Evolutionary conservation across 2,329 filamentous ascomycete genomes (phyloP).

Genomic region (Stagonosporopsis chrysanthemi): DNA sequence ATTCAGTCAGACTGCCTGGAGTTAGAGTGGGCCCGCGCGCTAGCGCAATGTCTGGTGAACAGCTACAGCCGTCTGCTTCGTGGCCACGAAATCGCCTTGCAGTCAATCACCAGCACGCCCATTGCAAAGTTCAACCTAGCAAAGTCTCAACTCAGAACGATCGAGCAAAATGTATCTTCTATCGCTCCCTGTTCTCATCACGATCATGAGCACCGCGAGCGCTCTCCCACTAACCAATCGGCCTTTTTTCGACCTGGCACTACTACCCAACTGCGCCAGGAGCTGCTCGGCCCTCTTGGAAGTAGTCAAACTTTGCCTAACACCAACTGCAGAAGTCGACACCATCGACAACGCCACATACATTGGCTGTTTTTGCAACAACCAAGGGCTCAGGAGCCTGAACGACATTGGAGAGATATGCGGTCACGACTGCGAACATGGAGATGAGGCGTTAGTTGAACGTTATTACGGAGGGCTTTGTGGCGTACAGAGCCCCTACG

Average conservation of each 20-base stretch:
- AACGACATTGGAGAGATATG: conserved; percentile 68
- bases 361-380: conserved; percentile 76
- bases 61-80: too few relatives aligned
- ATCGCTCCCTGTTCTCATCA: neutral
- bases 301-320: conserved; percentile 69
- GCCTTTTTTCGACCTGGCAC: conserved; percentile 1
- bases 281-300: conserved; percentile 1
- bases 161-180: neutral
- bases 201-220: conserved; percentile 1
- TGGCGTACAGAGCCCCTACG: neutral
- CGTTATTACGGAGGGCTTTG: conserved; percentile 11
- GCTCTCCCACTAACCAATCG: neutral
- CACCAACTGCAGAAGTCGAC: conserved; percentile 58
- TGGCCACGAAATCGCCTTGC: too few relatives aligned
- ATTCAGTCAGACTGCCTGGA: too few relatives aligned
- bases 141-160: neutral
- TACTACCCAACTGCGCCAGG: conserved; percentile 11
- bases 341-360: conserved; percentile 61
- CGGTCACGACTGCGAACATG: conserved; percentile 62
- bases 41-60: too few relatives aligned
- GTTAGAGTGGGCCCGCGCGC: too few relatives aligned
- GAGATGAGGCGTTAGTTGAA: conserved; percentile 61
- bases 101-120: too few relatives aligned
- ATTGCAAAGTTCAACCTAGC: too few relatives aligned
- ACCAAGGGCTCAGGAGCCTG: conserved; percentile 61